Evolutionary conservation across 2,329 filamentous ascomycete species (phyloP).

Genomic region (Ascochyta pisi): DNA sequence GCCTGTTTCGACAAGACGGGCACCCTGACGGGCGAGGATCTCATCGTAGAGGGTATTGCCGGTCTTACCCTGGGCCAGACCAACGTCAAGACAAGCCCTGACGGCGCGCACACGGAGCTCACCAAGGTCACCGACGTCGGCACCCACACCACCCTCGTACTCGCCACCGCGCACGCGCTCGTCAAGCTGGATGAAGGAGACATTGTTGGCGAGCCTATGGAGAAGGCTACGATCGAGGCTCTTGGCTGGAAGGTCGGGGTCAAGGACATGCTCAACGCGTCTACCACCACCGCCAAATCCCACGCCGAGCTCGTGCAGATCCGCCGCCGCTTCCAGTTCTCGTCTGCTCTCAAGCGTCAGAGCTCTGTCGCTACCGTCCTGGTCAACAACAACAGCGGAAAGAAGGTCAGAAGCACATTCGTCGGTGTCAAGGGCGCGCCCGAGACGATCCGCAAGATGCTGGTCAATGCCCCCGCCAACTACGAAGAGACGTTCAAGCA

Average conservation of each 20-base stretch:
- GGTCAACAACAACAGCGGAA: constrained; percentile 72
- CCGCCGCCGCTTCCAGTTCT: constrained; percentile 97
- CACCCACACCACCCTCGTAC: constrained; percentile 86
- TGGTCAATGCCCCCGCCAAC: constrained; percentile 78
- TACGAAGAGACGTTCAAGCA: constrained; percentile 99
- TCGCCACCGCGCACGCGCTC: constrained; percentile 92
- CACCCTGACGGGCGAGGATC: constrained; percentile 92
- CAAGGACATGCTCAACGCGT: constrained; percentile 82
- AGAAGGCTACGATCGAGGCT: constrained; percentile 89
- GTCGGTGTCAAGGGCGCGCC: constrained; percentile 96
- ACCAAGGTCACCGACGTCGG: constrained; percentile 73
- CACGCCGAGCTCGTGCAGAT: constrained; percentile 82
- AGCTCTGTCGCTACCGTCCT: constrained; percentile 89
- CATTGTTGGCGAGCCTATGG: constrained; percentile 97
- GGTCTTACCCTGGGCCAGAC: constrained; percentile 77
- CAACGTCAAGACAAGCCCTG: constrained; percentile 71
- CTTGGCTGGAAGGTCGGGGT: constrained; percentile 92
- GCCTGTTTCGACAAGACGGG: constrained; percentile 99
- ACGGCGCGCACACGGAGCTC: constrained; percentile 84
- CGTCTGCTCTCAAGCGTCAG: constrained; percentile 92
- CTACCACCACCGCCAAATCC: constrained; percentile 59
- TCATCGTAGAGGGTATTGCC: constrained; percentile 96
- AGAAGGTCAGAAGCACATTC: constrained; percentile 84
- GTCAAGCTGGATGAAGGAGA: constrained; percentile 97
- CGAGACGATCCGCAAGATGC: constrained; percentile 95